Conservation (phyloP, 1,284 basidiomycete species). For the Phaffia rhodozyma region DNA sequence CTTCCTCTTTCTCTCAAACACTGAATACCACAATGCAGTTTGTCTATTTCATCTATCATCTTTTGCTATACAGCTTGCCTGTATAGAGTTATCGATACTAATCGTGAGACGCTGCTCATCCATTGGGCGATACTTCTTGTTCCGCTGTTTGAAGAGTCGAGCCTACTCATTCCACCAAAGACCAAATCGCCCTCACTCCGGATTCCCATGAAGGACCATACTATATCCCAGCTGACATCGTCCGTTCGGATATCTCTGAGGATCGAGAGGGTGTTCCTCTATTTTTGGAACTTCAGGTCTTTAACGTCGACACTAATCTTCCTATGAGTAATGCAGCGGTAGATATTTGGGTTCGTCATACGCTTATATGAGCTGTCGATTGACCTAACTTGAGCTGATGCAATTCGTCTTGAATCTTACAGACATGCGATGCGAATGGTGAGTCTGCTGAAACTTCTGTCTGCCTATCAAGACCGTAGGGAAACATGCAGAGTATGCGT, state of each 20-base stretch:
- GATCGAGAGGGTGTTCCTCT: conserved; percentile 19
- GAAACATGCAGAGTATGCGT: too few species aligned
- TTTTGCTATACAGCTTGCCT: too few species aligned
- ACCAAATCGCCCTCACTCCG: background rate
- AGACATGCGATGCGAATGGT: conserved; percentile 19
- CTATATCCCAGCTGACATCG: conserved; percentile 21
- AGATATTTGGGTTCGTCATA: conserved; percentile 20
- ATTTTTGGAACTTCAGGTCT: conserved; percentile 17
- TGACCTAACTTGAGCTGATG: background rate
- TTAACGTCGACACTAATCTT: conserved; percentile 18
- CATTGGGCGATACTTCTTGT: too few species aligned
- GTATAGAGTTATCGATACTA: too few species aligned
- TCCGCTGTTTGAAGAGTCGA: too few species aligned
- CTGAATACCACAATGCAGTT: too few species aligned
- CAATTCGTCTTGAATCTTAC: background rate
- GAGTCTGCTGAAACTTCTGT: conserved; percentile 6
- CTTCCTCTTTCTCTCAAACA: too few species aligned
- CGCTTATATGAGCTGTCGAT: background rate
- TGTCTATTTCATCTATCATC: too few species aligned
- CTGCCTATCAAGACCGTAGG: too few species aligned
- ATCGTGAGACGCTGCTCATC: too few species aligned
- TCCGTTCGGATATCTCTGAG: conserved; percentile 22
- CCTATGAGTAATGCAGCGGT: conserved; percentile 21
- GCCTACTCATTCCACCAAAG: too few species aligned
- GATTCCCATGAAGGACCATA: conserved; percentile 20